Base-by-base conservation (phyloP, 2,329 filamentous ascomycete genomes). In the Orbilia blumenaviensis region DNA sequence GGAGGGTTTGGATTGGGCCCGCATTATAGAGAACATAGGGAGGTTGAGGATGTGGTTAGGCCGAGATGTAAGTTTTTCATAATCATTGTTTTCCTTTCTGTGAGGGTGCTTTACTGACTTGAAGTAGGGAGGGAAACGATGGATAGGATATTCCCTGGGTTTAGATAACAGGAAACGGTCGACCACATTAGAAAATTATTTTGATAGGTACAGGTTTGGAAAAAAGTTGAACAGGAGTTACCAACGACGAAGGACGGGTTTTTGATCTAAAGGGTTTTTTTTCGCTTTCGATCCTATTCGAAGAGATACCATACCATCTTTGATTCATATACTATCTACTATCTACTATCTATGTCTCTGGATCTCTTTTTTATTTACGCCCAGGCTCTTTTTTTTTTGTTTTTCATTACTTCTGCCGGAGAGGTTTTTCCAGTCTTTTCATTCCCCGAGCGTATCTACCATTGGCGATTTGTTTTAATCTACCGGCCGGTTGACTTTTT, bases 141-240 rank as follows among this genome's bases (percentile, higher is more conserved):
- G 71, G 58, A 75, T 68, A 75, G 71, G 63, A 64, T 75, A 68
- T 75, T 75, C 41, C 71, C 71, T 6, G 71, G 71, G 32, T 75
- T 75, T 27, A 62, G 71, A 50, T 75, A 41, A 66, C 23, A 52
- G 21, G n/a, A 18, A 23, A 66, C 14, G 29, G 8, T 46, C 29
- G 23, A 21, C 38, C 38, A 4, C 29, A n/a, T n/a, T n/a, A n/a
- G n/a, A n/a, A n/a, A n/a, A n/a, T n/a, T n/a, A n/a, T n/a, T n/a
- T n/a, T n/a, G 46, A 25, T 25, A 52, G n/a, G n/a, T n/a, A n/a
- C n/a, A n/a, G n/a, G n/a, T n/a, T n/a, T n/a, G n/a, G n/a, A n/a
- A n/a, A n/a, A n/a, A n/a, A n/a, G n/a, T n/a, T n/a, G n/a, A n/a
- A n/a, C n/a, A n/a, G n/a, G 34, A 36, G 36, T 38, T 38, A 38